A percentile compares a stretch with the other conserved stretches of the same genome.
phyloP scores from a whole-genome alignment of 1,139 yeast genomes.

The Kluyveromyces sp. region DNA sequence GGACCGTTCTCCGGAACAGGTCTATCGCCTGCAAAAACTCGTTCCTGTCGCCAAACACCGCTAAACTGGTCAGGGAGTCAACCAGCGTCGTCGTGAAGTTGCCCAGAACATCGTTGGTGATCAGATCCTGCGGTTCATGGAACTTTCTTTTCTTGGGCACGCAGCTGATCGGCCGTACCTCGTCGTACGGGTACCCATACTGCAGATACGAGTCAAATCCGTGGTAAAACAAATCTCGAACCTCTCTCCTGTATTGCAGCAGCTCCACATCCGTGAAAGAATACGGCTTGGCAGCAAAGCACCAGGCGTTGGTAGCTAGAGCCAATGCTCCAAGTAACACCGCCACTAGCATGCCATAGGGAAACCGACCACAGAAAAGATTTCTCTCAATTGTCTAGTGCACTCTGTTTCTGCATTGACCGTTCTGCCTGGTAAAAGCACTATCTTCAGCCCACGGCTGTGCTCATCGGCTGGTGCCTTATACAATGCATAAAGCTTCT shows the following conservation, averaged over 20 bases:
- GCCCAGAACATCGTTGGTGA: conserved; percentile 78
- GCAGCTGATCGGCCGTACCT: conserved; percentile 69
- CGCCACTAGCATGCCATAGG: background rate
- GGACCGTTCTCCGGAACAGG: conserved; percentile 35
- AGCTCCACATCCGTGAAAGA: conserved; percentile 48
- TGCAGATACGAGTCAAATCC: conserved; percentile 70
- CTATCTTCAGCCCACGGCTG: too few relatives aligned
- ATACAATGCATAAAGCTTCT: too few relatives aligned
- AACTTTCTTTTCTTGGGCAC: conserved; percentile 60
- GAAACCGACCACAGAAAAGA: too few relatives aligned
- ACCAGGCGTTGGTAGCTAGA: background rate
- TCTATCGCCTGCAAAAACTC: conserved; percentile 46
- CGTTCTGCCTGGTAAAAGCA: too few relatives aligned
- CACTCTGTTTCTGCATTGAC: too few relatives aligned
- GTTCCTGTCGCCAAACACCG: conserved; percentile 59
- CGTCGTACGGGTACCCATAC: conserved; percentile 78
- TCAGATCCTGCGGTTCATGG: conserved; percentile 45
- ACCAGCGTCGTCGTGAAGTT: conserved; percentile 71
- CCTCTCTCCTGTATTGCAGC: conserved; percentile 40
- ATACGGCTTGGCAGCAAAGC: conserved; percentile 4
- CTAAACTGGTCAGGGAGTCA: conserved; percentile 73
- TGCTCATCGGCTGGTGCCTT: too few relatives aligned
- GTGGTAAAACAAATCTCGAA: conserved; percentile 57
- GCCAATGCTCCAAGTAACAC: background rate
- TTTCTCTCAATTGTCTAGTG: too few relatives aligned